These are phyloP conservation scores for Penicillium rolfsii DNA, from an alignment of 2,329 filamentous ascomycete genomes.

Conservation along the genomic window DNA sequence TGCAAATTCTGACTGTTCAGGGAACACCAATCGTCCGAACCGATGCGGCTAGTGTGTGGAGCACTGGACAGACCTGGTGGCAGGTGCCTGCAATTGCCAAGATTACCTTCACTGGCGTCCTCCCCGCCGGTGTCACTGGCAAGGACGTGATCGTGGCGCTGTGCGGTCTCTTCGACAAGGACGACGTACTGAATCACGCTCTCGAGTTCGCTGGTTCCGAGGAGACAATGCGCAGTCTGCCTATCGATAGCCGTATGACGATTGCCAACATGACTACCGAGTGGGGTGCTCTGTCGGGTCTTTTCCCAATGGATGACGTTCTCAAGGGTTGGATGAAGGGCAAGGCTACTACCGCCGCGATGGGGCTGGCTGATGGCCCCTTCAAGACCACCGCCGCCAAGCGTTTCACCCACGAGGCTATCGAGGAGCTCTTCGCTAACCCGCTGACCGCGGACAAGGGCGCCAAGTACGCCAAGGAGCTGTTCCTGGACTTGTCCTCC, in stretches of 20 bases:
- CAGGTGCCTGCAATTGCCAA: slow-evolving; percentile 83
- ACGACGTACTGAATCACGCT: slow-evolving; percentile 87
- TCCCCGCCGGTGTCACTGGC: slow-evolving; percentile 80
- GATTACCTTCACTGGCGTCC: slow-evolving; percentile 73
- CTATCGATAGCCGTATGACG: slow-evolving; percentile 73
- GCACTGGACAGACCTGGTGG: slow-evolving; percentile 83
- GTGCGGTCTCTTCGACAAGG: slow-evolving; percentile 81
- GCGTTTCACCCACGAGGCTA: slow-evolving; percentile 70
- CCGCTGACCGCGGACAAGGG: slow-evolving; percentile 71
- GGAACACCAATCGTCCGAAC: slow-evolving; percentile 84
- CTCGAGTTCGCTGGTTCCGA: slow-evolving; percentile 85
- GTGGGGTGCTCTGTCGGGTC: slow-evolving; percentile 72
- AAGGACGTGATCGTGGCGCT: slow-evolving; percentile 94
- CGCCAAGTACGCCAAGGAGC: slow-evolving; percentile 78
- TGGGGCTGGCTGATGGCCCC: slow-evolving; percentile 57
- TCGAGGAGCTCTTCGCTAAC: slow-evolving; percentile 73
- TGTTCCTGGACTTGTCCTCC: slow-evolving; percentile 81
- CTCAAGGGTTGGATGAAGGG: slow-evolving; percentile 73
- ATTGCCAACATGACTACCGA: slow-evolving; percentile 78
- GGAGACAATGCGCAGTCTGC: slow-evolving; percentile 72
- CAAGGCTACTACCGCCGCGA: slow-evolving; percentile 73
- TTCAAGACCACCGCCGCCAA: slow-evolving; percentile 54
- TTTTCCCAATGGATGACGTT: slow-evolving; percentile 79
- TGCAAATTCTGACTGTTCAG: neutral
- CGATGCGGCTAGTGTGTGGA: slow-evolving; percentile 84